Evolutionary conservation across 257 asterid species (phyloP).

Genomic region (Paulownia fortunei): DNA sequence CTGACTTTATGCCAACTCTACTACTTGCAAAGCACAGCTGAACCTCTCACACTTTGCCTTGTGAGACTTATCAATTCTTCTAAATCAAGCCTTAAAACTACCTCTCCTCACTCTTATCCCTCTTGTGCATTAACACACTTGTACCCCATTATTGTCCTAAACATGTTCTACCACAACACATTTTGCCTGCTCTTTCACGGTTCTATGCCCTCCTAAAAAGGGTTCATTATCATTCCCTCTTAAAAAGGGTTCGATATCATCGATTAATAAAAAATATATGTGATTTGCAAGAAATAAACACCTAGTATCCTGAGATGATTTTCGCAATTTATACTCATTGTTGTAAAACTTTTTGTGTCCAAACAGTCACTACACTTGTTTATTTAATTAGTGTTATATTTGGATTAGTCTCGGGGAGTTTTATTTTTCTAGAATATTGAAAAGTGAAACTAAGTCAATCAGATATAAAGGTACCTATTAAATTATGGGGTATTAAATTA

Average conservation of each 20-base stretch:
- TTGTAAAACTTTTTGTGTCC: neutral
- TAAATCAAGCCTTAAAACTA: slow-evolving; percentile 31
- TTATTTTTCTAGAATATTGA: neutral
- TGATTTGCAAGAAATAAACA: neutral
- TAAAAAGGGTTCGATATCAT: too few relatives aligned
- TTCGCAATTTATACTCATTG: too few relatives aligned
- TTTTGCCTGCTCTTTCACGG: neutral
- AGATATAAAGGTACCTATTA: neutral
- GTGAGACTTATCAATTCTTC: slow-evolving; percentile 21
- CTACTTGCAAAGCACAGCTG: slow-evolving; percentile 33
- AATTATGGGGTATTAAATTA: neutral
- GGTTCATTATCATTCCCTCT: too few relatives aligned
- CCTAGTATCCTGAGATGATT: too few relatives aligned
- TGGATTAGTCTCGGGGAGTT: neutral
- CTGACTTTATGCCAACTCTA: slow-evolving; percentile 50
- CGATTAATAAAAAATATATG: neutral
- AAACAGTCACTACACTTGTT: neutral
- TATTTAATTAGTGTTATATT: neutral
- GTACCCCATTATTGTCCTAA: slow-evolving; percentile 20
- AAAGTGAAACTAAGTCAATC: neutral
- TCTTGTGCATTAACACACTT: slow-evolving; percentile 2
- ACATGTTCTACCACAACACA: neutral
- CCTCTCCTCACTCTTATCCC: slow-evolving; percentile 11
- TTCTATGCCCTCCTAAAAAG: neutral
- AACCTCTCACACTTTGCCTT: slow-evolving; percentile 22